These are phyloP conservation scores for Phytophthora pseudosyringae DNA, from an alignment of 352 stramenopile species.

Conservation along the genomic window DNA sequence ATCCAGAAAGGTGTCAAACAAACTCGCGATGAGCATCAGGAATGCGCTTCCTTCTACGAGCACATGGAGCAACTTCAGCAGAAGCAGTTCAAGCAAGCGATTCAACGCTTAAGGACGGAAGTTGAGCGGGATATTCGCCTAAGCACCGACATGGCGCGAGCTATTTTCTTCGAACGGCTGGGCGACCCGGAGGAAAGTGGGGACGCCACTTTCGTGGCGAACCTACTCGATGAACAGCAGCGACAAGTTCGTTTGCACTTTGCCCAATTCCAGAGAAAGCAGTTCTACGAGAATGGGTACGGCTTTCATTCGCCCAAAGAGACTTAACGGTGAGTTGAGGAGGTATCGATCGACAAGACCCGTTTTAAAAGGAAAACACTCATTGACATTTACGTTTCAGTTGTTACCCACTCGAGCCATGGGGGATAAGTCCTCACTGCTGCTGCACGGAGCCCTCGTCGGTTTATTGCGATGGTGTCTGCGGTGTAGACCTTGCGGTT, in stretches of 20 bases:
- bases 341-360: no score
- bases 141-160: slow-evolving; percentile 9
- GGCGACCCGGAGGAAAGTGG: slow-evolving; percentile 10
- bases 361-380: not conserved
- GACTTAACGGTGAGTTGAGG: not conserved
- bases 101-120: slow-evolving; percentile 11
- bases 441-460: not conserved
- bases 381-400: slow-evolving; percentile 2
- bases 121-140: slow-evolving; percentile 20
- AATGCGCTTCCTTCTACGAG: slow-evolving; percentile 15
- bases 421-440: not conserved
- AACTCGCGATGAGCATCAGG: not conserved
- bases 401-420: not conserved
- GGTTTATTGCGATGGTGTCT: slow-evolving; percentile 12
- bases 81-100: slow-evolving; percentile 21
- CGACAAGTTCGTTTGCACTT: slow-evolving; percentile 17
- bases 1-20: not conserved
- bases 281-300: not conserved
- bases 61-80: slow-evolving; percentile 19
- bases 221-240: slow-evolving; percentile 23
- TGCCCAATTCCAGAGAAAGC: slow-evolving; percentile 12
- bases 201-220: slow-evolving; percentile 22
- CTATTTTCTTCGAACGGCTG: slow-evolving; percentile 21
- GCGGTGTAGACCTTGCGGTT: not conserved
- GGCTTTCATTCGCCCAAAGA: not conserved